Percentiles rank a stretch among this genome's conserved stretches.
Conservation (phyloP, 805 yeast genomes). For the Kluyveromyces starmeri region DNA sequence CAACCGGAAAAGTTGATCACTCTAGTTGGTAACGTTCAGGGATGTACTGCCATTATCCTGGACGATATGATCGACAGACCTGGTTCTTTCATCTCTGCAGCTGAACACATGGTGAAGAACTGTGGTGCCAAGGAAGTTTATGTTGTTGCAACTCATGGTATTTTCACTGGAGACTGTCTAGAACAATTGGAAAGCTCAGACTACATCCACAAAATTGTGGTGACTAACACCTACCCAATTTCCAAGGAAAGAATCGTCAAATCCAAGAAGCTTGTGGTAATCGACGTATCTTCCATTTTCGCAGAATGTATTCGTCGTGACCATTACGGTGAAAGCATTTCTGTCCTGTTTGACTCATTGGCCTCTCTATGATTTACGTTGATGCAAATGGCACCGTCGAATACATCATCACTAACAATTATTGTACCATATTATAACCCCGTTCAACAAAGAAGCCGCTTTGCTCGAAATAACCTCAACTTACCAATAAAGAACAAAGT, state of each 20-base stretch:
- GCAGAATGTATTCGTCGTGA: slow-evolving; percentile 99
- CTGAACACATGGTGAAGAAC: slow-evolving; percentile 90
- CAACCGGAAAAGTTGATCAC: slow-evolving; percentile 78
- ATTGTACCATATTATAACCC: too few relatives aligned
- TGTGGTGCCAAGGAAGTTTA: slow-evolving; percentile 93
- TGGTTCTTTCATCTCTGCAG: slow-evolving; percentile 89
- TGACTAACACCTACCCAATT: slow-evolving; percentile 94
- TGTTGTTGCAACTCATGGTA: slow-evolving; percentile 92
- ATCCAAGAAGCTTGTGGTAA: slow-evolving; percentile 66
- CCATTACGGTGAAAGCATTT: slow-evolving; percentile 95
- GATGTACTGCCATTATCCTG: slow-evolving; percentile 82
- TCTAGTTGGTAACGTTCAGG: slow-evolving; percentile 90
- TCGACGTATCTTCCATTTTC: slow-evolving; percentile 89
- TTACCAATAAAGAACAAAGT: too few relatives aligned
- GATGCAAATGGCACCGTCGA: too few relatives aligned
- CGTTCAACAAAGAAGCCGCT: too few relatives aligned
- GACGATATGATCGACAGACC: slow-evolving; percentile 98
- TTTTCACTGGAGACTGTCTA: slow-evolving; percentile 80
- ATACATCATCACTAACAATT: too few relatives aligned
- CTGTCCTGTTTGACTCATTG: slow-evolving; percentile 83
- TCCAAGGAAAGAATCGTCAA: slow-evolving; percentile 47
- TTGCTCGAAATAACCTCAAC: too few relatives aligned
- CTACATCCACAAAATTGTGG: slow-evolving; percentile 85
- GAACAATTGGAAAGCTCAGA: slow-evolving; percentile 69
- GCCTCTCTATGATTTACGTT: slow-evolving; percentile 39